Evolutionary conservation across 345 rosid species (phyloP).

Genomic region (Ricinus communis): DNA sequence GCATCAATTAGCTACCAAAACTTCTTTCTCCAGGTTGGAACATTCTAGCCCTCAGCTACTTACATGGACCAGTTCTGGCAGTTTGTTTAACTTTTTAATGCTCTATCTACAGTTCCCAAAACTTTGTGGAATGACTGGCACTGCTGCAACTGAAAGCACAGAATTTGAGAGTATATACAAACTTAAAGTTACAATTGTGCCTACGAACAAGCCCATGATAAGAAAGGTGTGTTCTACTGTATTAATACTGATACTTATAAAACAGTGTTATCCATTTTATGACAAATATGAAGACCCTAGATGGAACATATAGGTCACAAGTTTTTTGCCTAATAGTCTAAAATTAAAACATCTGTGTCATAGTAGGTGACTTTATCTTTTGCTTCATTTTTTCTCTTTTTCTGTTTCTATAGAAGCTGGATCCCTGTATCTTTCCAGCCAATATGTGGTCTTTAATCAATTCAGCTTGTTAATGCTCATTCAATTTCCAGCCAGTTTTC

Average conservation of each 20-base stretch:
- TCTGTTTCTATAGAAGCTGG: no score
- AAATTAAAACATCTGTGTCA: background rate
- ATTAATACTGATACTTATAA: constrained; percentile 4
- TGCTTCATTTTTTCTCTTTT: background rate
- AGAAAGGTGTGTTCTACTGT: constrained; percentile 64
- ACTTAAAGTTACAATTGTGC: constrained; percentile 92
- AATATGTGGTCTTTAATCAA: background rate
- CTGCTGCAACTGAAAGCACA: constrained; percentile 93
- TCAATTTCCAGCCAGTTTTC: background rate
- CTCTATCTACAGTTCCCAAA: constrained; percentile 71
- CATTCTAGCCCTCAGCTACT: constrained; percentile 19
- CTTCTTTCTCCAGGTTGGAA: constrained; percentile 92
- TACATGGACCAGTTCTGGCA: constrained; percentile 15
- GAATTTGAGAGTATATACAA: constrained; percentile 99
- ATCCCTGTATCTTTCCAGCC: background rate
- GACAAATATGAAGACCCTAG: background rate
- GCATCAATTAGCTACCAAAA: constrained; percentile 98
- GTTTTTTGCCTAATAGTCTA: background rate
- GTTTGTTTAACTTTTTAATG: constrained; percentile 15
- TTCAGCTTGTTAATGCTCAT: constrained; percentile 1
- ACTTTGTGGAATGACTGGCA: constrained; percentile 99
- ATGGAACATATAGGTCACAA: background rate
- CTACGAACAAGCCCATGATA: constrained; percentile 95
- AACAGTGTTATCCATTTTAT: constrained; percentile 14
- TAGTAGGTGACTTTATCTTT: background rate